phyloP scores from a whole-genome alignment of 768 basidiomycete genomes.

The Tricholoma saponaceum region DNA sequence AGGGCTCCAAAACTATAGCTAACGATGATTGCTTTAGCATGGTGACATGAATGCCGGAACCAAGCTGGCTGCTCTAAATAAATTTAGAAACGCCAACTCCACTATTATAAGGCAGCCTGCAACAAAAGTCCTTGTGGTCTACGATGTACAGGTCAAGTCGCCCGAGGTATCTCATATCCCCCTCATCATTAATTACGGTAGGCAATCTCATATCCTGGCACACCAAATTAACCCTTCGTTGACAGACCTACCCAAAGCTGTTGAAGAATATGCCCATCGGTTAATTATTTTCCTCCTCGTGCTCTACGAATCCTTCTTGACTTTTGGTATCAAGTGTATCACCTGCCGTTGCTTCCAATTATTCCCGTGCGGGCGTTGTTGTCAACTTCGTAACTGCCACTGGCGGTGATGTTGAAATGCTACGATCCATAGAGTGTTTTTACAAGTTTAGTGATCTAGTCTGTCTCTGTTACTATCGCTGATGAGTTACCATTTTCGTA shows the following conservation, averaged over 20 bases:
- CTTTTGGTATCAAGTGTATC: slow-evolving; percentile 53
- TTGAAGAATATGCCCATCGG: slow-evolving; percentile 98
- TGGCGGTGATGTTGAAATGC: slow-evolving; percentile 97
- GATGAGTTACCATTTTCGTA: slow-evolving; percentile 22
- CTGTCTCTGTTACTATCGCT: slow-evolving; percentile 7
- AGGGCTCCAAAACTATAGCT: neutral
- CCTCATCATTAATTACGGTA: slow-evolving; percentile 93
- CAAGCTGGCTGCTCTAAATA: slow-evolving; percentile 78
- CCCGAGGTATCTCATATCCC: slow-evolving; percentile 89
- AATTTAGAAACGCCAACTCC: slow-evolving; percentile 64
- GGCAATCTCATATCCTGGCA: slow-evolving; percentile 4
- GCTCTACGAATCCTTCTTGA: slow-evolving; percentile 5
- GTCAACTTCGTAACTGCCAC: slow-evolving; percentile 98
- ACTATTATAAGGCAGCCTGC: slow-evolving; percentile 60
- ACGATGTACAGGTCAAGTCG: slow-evolving; percentile 89
- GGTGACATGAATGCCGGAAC: slow-evolving; percentile 89
- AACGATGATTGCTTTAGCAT: slow-evolving; percentile 48
- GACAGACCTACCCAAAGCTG: slow-evolving; percentile 87
- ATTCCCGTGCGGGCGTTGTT: slow-evolving; percentile 85
- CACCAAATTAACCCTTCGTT: too few relatives aligned
- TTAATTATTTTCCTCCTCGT: slow-evolving; percentile 26
- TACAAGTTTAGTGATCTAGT: slow-evolving; percentile 62
- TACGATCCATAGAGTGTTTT: slow-evolving; percentile 97
- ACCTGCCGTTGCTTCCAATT: slow-evolving; percentile 81
- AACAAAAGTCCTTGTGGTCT: slow-evolving; percentile 83